Percentiles rank a stretch among this genome's conserved stretches.
Evolutionary conservation across 805 yeast species (phyloP).

Genomic region (Candida fluviatilis): DNA sequence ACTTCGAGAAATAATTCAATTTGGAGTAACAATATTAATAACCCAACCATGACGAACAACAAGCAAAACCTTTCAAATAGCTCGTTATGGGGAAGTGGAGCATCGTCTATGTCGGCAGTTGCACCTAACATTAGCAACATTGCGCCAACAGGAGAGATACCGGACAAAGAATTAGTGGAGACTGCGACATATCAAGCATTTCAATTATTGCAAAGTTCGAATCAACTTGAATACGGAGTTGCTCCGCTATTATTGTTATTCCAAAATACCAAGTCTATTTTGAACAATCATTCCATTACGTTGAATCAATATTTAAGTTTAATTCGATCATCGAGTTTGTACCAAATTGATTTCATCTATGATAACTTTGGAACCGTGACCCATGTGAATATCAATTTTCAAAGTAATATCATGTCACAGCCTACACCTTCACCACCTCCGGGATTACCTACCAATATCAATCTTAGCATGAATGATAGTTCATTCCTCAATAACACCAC

Average conservation of each 20-base stretch:
- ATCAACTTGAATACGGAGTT: conserved; percentile 33
- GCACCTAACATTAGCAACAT: conserved; percentile 12
- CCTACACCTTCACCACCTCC: conserved; percentile 11
- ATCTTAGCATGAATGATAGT: conserved; percentile 1
- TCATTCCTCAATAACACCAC: not conserved
- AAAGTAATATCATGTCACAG: not conserved
- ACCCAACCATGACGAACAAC: conserved; percentile 3
- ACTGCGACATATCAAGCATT: conserved; percentile 39
- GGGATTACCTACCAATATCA: conserved; percentile 10
- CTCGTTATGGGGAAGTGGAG: conserved; percentile 6
- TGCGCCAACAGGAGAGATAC: conserved; percentile 3
- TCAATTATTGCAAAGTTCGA: conserved; percentile 28
- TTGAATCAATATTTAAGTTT: conserved; percentile 28
- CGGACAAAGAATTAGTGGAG: conserved; percentile 35
- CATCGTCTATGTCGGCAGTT: not conserved
- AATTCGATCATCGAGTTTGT: conserved; percentile 14
- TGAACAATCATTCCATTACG: conserved; percentile 23
- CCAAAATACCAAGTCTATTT: conserved; percentile 26
- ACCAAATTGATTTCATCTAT: conserved; percentile 39
- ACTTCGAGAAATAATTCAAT: conserved; percentile 15
- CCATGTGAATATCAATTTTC: conserved; percentile 29
- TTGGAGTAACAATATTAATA: conserved; percentile 20
- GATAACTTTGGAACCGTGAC: conserved; percentile 46
- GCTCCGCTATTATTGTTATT: conserved; percentile 31
- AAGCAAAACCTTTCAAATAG: conserved; percentile 2